These are phyloP conservation scores for Hansenula sp. DNA, from an alignment of 1,139 yeast genomes.

Conservation along the genomic window DNA sequence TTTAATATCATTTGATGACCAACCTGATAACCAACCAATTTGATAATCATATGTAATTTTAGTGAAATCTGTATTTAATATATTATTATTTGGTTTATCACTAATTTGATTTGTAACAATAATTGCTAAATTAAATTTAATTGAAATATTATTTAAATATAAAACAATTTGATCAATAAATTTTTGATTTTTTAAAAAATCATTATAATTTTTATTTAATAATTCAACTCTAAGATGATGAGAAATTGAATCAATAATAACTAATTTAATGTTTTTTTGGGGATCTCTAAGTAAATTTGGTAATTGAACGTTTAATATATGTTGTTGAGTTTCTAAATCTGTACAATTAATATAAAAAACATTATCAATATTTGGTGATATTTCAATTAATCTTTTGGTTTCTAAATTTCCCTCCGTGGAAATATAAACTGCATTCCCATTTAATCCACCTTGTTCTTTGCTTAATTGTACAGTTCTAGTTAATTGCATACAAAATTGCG, in stretches of 20 bases:
- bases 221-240: constrained; percentile 76
- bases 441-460: constrained; percentile 40
- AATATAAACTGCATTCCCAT: constrained; percentile 44
- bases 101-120: constrained; percentile 81
- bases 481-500: constrained; percentile 68
- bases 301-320: constrained; percentile 64
- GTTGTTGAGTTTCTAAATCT: constrained; percentile 72
- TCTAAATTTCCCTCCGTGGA: constrained; percentile 76
- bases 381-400: constrained; percentile 48
- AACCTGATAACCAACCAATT: constrained; percentile 69
- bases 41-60: constrained; percentile 61
- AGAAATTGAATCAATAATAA: constrained; percentile 80
- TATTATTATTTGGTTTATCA: constrained; percentile 40
- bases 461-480: constrained; percentile 54
- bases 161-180: constrained; percentile 44
- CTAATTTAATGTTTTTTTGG: constrained; percentile 39
- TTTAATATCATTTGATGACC: constrained; percentile 46
- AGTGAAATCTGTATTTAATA: constrained; percentile 21
- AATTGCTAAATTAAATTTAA: constrained; percentile 48
- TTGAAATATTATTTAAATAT: constrained; percentile 48
- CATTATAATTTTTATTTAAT: constrained; percentile 32
- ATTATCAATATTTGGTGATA: constrained; percentile 32
- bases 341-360: constrained; percentile 61
- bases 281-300: constrained; percentile 49
- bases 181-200: constrained; percentile 33